A percentile compares a stretch with the other conserved stretches of the same genome.
These are phyloP conservation scores for Hydrangea macrophylla DNA, from an alignment of 148 eudicot species.

Conservation along the genomic window DNA sequence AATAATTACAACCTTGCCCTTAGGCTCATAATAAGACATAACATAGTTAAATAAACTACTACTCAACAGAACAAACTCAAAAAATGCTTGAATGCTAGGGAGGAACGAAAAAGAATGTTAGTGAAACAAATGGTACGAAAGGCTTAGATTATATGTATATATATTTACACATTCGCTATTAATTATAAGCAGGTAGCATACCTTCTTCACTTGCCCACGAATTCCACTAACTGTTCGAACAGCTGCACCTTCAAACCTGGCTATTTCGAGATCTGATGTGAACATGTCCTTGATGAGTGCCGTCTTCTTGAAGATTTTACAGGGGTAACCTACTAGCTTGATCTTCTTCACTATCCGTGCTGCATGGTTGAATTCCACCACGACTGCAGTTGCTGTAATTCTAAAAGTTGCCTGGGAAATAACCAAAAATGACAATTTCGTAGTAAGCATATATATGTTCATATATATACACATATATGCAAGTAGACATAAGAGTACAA, in stretches of 20 bases:
- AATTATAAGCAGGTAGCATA: no score
- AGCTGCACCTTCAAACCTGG: constrained; percentile 90
- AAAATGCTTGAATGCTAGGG: no score
- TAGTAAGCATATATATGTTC: not conserved
- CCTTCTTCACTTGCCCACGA: constrained; percentile 97
- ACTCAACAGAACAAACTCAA: no score
- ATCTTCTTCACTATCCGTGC: constrained; percentile 84
- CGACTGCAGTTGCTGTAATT: constrained; percentile 82
- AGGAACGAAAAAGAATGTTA: no score
- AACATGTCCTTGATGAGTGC: constrained; percentile 93
- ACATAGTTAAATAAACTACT: no score
- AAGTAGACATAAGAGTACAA: not conserved
- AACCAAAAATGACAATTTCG: not conserved
- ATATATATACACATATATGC: not conserved
- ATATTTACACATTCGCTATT: no score
- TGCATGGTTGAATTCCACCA: constrained; percentile 84
- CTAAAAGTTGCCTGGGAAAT: constrained; percentile 79
- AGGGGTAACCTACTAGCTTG: constrained; percentile 81
- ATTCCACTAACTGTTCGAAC: constrained; percentile 87
- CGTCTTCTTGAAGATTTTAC: constrained; percentile 88
- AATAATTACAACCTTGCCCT: no score
- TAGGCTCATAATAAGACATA: no score
- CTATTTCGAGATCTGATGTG: constrained; percentile 97
- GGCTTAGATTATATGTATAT: no score
- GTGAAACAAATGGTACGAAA: no score